Percentiles rank a stretch among this genome's conserved stretches.
These are phyloP conservation scores for Pythium aristosporum DNA, from an alignment of 352 stramenopile genomes.

Conservation along the genomic window DNA sequence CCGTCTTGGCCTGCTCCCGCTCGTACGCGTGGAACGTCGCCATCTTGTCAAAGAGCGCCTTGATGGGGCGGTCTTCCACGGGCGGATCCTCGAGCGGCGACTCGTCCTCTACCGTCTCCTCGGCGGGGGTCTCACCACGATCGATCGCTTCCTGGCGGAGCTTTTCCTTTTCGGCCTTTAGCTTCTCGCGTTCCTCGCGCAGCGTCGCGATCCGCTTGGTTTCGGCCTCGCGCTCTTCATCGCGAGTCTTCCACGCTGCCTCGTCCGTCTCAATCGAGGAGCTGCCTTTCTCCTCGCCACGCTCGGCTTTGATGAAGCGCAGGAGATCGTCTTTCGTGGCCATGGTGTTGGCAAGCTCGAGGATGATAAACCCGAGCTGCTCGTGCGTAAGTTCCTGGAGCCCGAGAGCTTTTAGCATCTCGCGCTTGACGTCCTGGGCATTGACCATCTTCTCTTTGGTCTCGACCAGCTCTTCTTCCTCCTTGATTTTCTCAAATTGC, in stretches of 20 bases:
- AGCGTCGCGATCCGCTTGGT: constrained; percentile 51
- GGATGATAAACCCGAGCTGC: constrained; percentile 55
- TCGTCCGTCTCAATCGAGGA: constrained; percentile 53
- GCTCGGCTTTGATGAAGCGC: constrained; percentile 47
- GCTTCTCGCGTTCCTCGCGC: constrained; percentile 46
- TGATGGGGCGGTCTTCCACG: constrained; percentile 56
- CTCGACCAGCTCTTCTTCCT: constrained; percentile 39
- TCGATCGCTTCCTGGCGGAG: constrained; percentile 24
- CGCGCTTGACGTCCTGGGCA: constrained; percentile 33
- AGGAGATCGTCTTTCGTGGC: constrained; percentile 57
- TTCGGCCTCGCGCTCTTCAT: constrained; percentile 53
- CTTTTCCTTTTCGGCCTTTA: constrained; percentile 29
- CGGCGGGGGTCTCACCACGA: constrained; percentile 22
- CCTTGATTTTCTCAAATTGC: constrained; percentile 49
- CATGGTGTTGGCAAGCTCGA: constrained; percentile 52
- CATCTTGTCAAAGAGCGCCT: constrained; percentile 57
- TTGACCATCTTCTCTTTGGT: constrained; percentile 31
- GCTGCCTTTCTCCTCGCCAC: constrained; percentile 39
- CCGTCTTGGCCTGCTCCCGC: constrained; percentile 42
- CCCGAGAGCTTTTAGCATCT: constrained; percentile 57
- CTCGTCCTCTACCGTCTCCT: constrained; percentile 15
- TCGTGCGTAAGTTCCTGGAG: constrained; percentile 54
- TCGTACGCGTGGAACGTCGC: constrained; percentile 40
- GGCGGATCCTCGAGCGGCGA: constrained; percentile 46
- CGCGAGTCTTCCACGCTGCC: constrained; percentile 44